Percentiles rank a stretch among this genome's conserved stretches.
Evolutionary conservation across 305 asterid species (phyloP).

Genomic region (Vinca major): DNA sequence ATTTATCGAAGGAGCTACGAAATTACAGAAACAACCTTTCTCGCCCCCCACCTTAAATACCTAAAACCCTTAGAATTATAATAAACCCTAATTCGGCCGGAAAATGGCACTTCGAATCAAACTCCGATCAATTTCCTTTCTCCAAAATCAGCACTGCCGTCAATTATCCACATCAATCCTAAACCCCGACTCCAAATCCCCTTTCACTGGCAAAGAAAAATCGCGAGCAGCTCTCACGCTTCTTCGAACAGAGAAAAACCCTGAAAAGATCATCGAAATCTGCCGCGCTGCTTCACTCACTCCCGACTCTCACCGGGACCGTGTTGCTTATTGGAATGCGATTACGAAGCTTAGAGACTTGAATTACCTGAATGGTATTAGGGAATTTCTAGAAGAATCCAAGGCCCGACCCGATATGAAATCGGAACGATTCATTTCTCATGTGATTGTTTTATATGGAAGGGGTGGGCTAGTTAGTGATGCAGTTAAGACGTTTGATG

Average conservation of each 20-base stretch:
- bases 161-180: conserved; percentile 50
- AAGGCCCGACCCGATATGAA: conserved; percentile 29
- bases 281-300: conserved; percentile 69
- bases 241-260: conserved; percentile 60
- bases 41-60: neutral
- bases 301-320: conserved; percentile 62
- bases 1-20: too few relatives aligned
- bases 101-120: conserved; percentile 43
- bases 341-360: conserved; percentile 40
- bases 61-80: conserved; percentile 15
- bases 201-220: conserved; percentile 45
- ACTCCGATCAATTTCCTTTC: conserved; percentile 26
- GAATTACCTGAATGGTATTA: conserved; percentile 37
- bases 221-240: conserved; percentile 54
- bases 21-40: neutral
- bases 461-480: conserved; percentile 50
- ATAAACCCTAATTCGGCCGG: neutral
- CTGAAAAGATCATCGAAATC: conserved; percentile 62
- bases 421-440: conserved; percentile 41
- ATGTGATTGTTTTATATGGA: conserved; percentile 62
- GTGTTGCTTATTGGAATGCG: conserved; percentile 52
- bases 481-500: conserved; percentile 54
- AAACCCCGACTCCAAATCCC: conserved; percentile 47
- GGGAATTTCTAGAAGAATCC: conserved; percentile 46
- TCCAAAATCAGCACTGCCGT: conserved; percentile 17